These are phyloP conservation scores for Lasiosphaeria ovina DNA, from an alignment of 495 filamentous ascomycete genomes.

Conservation along the genomic window DNA sequence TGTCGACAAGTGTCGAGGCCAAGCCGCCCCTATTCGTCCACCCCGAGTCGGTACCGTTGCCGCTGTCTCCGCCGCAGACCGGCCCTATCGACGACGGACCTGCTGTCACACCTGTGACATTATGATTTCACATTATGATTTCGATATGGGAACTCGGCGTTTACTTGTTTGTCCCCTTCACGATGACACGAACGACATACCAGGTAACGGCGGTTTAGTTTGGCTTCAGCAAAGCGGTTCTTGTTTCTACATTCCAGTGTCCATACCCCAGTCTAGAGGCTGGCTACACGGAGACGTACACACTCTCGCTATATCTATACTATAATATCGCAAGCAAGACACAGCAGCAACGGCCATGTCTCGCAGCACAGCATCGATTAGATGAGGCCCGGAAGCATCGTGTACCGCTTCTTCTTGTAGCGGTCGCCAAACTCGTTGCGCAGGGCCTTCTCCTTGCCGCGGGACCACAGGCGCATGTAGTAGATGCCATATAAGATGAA, in stretches of 20 bases:
- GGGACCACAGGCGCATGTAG: slow-evolving; percentile 84
- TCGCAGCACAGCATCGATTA: slow-evolving; percentile 14
- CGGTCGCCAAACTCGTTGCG: slow-evolving; percentile 83
- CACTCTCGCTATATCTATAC: background rate
- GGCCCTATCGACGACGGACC: background rate
- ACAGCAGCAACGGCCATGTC: background rate
- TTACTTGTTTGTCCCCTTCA: background rate
- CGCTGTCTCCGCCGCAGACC: slow-evolving; percentile 1
- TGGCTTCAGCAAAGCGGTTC: too few relatives aligned
- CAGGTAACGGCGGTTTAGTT: background rate
- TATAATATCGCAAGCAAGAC: background rate
- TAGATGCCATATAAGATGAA: slow-evolving; percentile 65
- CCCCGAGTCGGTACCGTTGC: slow-evolving; percentile 18
- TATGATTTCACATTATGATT: background rate
- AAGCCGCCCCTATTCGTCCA: background rate
- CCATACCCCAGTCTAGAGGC: too few relatives aligned
- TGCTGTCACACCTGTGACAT: background rate
- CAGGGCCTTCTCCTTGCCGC: slow-evolving; percentile 88
- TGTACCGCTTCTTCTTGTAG: slow-evolving; percentile 84
- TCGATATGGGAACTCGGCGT: background rate
- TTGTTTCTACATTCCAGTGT: too few relatives aligned
- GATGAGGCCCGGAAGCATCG: slow-evolving; percentile 69
- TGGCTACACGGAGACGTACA: too few relatives aligned
- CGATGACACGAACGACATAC: slow-evolving; percentile 15
- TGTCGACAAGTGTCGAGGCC: slow-evolving; percentile 12